Base-by-base conservation (phyloP, 352 stramenopile genomes). In the Globisporangium spinosum region DNA sequence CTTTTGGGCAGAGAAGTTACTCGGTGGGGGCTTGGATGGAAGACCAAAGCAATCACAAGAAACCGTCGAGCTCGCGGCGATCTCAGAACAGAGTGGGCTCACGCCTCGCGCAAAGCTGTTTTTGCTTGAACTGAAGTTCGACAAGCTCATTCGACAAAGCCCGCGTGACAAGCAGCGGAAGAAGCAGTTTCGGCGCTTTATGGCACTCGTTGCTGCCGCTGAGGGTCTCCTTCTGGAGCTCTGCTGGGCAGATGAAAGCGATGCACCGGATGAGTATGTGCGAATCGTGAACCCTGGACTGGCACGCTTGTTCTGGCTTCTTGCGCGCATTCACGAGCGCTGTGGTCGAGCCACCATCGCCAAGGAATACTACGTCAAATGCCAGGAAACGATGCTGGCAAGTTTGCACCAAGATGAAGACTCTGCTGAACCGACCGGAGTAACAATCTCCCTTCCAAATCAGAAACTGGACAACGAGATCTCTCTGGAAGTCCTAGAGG, bases 281-380 rank as follows among this genome's bases (percentile, higher is more conserved):
- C 32, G 27, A 15, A 54, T 15, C 10, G 29, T 61, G 5, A 70
- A 53, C 17, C 10, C 32, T 58, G 59, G 53, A 7, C 23, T 83
- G 6, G 32, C 72, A n/a, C 77, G 85, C 1, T 63, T 89, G 22
- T 76, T 90, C 49, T 93, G 83, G 85, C 56, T 93, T 0, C 72
- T 85, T 23, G 85, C 78, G 2, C 70, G 70, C 10, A 77, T 89
- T 58, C 75, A 78, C 34, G 81, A 89, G n/a, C 62, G 77, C 12
- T 77, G 58, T 51, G 74, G 77, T 5, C 75, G 84, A 43, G 67
- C 73, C 10, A 74, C 75, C 40, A 68, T 78, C 22, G 80, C 81
- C 1, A 87, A 87, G 45, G 68, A 82, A 17, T 89, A 80, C 63
- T 91, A 78, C 47, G 72, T 61, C 15, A 85, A 90, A 64, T 90